These are phyloP conservation scores for Austropuccinia psidii DNA, from an alignment of 1,284 basidiomycete species.

Conservation along the genomic window DNA sequence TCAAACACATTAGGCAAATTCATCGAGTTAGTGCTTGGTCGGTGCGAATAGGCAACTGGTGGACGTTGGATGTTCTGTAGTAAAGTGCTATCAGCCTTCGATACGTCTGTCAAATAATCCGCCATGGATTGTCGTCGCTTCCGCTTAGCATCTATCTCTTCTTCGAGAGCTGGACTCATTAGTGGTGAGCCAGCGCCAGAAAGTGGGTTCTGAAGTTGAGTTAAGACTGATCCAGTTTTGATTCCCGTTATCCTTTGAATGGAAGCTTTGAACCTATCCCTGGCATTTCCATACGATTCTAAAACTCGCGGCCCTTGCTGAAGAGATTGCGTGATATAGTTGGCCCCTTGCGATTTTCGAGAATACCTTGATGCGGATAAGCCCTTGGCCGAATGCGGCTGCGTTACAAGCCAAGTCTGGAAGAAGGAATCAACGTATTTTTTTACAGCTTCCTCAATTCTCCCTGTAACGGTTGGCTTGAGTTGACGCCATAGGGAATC, in stretches of 20 bases:
- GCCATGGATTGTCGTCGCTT: slow-evolving; percentile 36
- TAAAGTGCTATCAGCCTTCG: slow-evolving; percentile 31
- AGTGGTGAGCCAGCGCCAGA: slow-evolving; percentile 26
- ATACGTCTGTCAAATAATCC: slow-evolving; percentile 29
- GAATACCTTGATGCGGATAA: background rate
- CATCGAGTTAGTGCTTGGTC: background rate
- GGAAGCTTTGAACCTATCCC: slow-evolving; percentile 34
- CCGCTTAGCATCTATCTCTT: background rate
- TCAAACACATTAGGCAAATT: slow-evolving; percentile 35
- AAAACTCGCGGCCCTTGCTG: background rate
- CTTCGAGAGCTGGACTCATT: slow-evolving; percentile 3
- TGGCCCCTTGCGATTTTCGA: background rate
- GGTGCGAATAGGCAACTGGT: slow-evolving; percentile 24
- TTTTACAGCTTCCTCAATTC: background rate
- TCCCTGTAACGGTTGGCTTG: background rate
- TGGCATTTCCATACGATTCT: slow-evolving; percentile 32
- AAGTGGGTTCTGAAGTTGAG: slow-evolving; percentile 32
- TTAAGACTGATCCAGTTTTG: slow-evolving; percentile 27
- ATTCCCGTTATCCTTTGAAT: slow-evolving; percentile 25
- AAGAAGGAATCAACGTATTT: slow-evolving; percentile 28
- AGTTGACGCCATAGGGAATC: slow-evolving; percentile 5
- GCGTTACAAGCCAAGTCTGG: slow-evolving; percentile 13
- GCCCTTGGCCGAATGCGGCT: background rate
- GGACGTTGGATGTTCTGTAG: slow-evolving; percentile 29
- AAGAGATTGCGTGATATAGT: background rate